These are phyloP conservation scores for Periconia digitata DNA, from an alignment of 2,329 filamentous ascomycete genomes.

Conservation along the genomic window DNA sequence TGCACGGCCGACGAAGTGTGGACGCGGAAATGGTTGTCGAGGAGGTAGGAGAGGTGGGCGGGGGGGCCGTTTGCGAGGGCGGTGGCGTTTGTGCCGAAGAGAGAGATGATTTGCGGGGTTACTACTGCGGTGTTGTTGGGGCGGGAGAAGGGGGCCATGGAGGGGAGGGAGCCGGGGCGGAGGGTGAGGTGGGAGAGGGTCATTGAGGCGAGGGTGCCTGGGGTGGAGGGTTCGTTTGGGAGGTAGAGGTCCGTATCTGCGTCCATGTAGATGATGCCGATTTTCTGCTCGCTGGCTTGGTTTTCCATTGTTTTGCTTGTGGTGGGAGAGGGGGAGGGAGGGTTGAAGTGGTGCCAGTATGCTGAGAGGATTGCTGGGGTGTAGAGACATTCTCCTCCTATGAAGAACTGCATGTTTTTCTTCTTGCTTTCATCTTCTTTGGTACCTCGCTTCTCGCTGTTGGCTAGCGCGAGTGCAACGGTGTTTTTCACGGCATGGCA, in stretches of 20 bases:
- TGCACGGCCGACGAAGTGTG: slow-evolving; percentile 18
- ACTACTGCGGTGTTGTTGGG: slow-evolving; percentile 13
- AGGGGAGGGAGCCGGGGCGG: slow-evolving; percentile 8
- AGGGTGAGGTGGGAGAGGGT: slow-evolving; percentile 24
- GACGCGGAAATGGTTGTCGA: slow-evolving; percentile 25
- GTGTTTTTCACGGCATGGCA: slow-evolving; percentile 8
- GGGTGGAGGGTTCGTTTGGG: slow-evolving; percentile 10
- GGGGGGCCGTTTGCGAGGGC: slow-evolving; percentile 8
- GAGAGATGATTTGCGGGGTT: slow-evolving; percentile 16
- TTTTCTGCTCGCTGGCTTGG: slow-evolving; percentile 5
- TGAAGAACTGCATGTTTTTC: slow-evolving; percentile 9
- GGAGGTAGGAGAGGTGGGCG: slow-evolving; percentile 22
- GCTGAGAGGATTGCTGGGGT: slow-evolving; percentile 16
- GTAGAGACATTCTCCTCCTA: slow-evolving; percentile 21
- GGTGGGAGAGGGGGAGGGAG: too few species aligned
- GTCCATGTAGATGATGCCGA: slow-evolving; percentile 21
- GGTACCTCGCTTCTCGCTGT: not conserved
- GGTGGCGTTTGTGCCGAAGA: slow-evolving; percentile 17
- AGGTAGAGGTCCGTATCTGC: slow-evolving; percentile 20
- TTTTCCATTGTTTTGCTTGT: not conserved
- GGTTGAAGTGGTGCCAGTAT: slow-evolving; percentile 6
- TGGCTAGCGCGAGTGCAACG: not conserved
- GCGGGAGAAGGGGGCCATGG: slow-evolving; percentile 12
- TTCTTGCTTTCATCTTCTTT: too few species aligned
- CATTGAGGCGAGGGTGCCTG: slow-evolving; percentile 23